A percentile compares a stretch with the other conserved stretches of the same genome.
These are phyloP conservation scores for Primulina huaijiensis DNA, from an alignment of 257 asterid genomes.

Conservation along the genomic window DNA sequence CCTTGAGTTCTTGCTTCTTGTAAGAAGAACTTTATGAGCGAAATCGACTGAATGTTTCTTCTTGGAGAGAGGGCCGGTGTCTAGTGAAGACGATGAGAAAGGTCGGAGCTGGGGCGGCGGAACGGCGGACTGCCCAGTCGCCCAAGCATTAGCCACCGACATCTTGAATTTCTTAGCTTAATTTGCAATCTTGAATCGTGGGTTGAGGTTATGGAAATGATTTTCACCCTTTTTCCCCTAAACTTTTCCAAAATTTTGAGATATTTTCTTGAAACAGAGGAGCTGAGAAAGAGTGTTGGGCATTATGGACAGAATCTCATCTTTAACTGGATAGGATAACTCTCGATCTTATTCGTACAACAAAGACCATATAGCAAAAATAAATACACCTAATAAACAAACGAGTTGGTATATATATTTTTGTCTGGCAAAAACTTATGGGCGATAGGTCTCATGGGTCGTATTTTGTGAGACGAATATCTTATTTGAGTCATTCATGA, in stretches of 20 bases:
- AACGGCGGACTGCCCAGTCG: slow-evolving; percentile 52
- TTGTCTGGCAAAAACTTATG: too few species aligned
- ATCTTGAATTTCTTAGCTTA: slow-evolving; percentile 21
- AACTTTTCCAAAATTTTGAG: background rate
- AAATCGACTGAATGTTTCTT: slow-evolving; percentile 32
- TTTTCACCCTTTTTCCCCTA: background rate
- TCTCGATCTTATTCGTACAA: background rate
- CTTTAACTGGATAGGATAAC: background rate
- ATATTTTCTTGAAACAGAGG: background rate
- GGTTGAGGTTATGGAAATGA: background rate
- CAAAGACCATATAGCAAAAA: too few species aligned
- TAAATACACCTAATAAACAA: too few species aligned
- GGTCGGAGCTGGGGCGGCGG: slow-evolving; percentile 49
- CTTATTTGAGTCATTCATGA: too few species aligned
- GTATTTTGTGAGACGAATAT: too few species aligned
- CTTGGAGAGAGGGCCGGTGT: slow-evolving; percentile 28
- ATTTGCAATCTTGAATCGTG: background rate
- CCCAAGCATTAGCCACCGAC: slow-evolving; percentile 82
- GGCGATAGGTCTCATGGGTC: too few species aligned
- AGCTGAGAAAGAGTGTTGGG: background rate
- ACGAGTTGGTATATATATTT: too few species aligned
- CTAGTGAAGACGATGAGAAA: slow-evolving; percentile 34
- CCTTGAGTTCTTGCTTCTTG: slow-evolving; percentile 36
- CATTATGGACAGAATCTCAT: background rate
- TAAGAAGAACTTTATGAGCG: slow-evolving; percentile 29